Percentiles rank a stretch among this genome's conserved stretches.
Conservation (phyloP, 2,329 filamentous ascomycete species). For the Penicillium sumatraense region DNA sequence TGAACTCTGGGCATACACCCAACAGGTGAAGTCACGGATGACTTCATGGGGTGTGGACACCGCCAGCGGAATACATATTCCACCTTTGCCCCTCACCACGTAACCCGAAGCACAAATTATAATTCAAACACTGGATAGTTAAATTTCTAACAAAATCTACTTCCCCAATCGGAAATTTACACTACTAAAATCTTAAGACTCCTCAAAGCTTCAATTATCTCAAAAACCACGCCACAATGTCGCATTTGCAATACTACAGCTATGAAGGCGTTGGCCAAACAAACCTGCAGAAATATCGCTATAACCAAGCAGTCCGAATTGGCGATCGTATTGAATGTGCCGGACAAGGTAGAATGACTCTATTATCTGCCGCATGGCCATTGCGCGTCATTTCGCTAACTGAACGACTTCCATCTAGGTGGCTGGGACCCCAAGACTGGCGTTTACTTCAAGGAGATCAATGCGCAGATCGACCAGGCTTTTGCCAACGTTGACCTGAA, state of each 20-base stretch:
- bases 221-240: slow-evolving; percentile 30
- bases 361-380: neutral
- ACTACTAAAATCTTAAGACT: neutral
- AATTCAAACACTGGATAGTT: no score
- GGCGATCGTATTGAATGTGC: slow-evolving; percentile 53
- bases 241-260: slow-evolving; percentile 43
- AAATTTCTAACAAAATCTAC: no score
- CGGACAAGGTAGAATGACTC: slow-evolving; percentile 27
- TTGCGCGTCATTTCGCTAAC: neutral
- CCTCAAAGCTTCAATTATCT: neutral
- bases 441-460: slow-evolving; percentile 40
- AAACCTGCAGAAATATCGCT: slow-evolving; percentile 39
- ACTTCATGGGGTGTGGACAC: neutral
- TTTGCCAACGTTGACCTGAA: slow-evolving; percentile 62
- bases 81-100: neutral
- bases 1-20: no score
- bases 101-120: no score
- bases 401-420: slow-evolving; percentile 30
- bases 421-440: slow-evolving; percentile 37
- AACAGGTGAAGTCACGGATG: neutral
- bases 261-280: slow-evolving; percentile 46
- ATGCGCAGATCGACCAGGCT: slow-evolving; percentile 56
- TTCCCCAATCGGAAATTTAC: no score
- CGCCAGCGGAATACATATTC: slow-evolving; percentile 3
- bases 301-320: slow-evolving; percentile 56